phyloP scores from a whole-genome alignment of 2,329 filamentous ascomycete genomes.

The Colletotrichum sp. region DNA sequence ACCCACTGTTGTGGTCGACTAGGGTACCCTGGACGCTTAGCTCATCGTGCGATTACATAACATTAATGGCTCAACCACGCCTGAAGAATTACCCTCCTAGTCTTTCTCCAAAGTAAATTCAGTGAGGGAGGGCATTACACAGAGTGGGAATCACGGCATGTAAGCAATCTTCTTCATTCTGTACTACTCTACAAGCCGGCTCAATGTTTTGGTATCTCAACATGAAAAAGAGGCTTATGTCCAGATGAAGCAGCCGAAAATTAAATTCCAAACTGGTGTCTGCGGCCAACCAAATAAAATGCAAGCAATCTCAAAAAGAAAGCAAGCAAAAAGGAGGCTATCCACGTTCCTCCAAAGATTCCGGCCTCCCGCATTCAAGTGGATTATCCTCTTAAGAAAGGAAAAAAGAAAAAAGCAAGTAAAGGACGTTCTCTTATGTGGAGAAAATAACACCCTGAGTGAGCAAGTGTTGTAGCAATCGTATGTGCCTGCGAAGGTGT shows the following conservation, averaged over 20 bases:
- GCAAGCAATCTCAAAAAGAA: not conserved
- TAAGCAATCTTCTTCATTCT: not conserved
- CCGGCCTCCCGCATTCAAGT: not conserved
- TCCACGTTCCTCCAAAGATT: not conserved
- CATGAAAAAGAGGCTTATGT: not conserved
- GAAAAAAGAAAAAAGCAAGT: not conserved
- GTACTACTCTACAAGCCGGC: not conserved
- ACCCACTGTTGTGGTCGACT: not conserved
- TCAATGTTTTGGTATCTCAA: not conserved
- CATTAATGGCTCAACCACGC: not conserved
- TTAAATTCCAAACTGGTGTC: not conserved
- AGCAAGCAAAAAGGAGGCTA: not conserved
- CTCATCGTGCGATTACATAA: constrained; percentile 6
- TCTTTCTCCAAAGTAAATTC: not conserved
- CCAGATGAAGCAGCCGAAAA: not conserved
- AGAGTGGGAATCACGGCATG: not conserved
- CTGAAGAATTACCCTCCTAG: not conserved
- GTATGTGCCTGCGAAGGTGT: not conserved
- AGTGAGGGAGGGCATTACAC: not conserved
- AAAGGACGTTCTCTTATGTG: not conserved
- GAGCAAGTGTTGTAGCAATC: not conserved
- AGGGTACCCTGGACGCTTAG: constrained; percentile 6
- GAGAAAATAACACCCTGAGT: not conserved
- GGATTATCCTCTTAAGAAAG: not conserved
- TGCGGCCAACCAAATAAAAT: not conserved